Evolutionary conservation across 225 moss, liverwort and hornwort species (phyloP).

Genomic region (Sphagnum tenellum): DNA sequence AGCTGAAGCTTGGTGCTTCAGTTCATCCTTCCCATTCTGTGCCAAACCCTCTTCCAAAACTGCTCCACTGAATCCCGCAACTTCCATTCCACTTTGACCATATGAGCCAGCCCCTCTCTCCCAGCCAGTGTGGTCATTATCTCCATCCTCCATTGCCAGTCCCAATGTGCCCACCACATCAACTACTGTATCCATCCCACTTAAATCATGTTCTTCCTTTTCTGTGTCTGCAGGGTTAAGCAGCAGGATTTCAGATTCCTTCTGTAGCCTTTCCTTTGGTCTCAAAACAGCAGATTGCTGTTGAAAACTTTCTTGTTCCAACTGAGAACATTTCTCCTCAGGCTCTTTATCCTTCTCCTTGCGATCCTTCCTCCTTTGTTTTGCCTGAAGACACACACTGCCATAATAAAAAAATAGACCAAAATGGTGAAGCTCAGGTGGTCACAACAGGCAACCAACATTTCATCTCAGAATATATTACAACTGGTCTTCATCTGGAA

Average conservation of each 20-base stretch:
- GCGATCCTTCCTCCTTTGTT: conserved; percentile 95
- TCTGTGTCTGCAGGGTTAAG: conserved; percentile 49
- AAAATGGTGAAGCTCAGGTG: too few species aligned
- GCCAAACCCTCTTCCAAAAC: conserved; percentile 49
- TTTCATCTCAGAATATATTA: too few species aligned
- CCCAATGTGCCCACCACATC: conserved; percentile 74
- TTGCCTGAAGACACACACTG: conserved; percentile 41
- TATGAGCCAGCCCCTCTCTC: conserved; percentile 68
- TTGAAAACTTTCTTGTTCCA: conserved; percentile 78
- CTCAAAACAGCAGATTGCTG: conserved; percentile 47
- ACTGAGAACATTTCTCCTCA: conserved; percentile 70
- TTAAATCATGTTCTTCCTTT: conserved; percentile 80
- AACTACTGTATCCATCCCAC: conserved; percentile 74
- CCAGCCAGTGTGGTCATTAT: conserved; percentile 75
- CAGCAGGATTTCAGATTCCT: conserved; percentile 51
- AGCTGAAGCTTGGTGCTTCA: conserved; percentile 70
- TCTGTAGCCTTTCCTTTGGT: conserved; percentile 45
- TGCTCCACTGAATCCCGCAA: conserved; percentile 90
- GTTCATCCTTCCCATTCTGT: conserved; percentile 54
- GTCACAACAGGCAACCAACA: too few species aligned
- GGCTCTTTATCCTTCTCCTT: conserved; percentile 98
- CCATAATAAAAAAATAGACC: too few species aligned
- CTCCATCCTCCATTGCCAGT: conserved; percentile 79
- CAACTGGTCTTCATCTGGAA: too few species aligned
- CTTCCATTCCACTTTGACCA: conserved; percentile 83